Evolutionary conservation across 768 basidiomycete genomes (phyloP).

Genomic region (Pilatotrama ljubarskyi): DNA sequence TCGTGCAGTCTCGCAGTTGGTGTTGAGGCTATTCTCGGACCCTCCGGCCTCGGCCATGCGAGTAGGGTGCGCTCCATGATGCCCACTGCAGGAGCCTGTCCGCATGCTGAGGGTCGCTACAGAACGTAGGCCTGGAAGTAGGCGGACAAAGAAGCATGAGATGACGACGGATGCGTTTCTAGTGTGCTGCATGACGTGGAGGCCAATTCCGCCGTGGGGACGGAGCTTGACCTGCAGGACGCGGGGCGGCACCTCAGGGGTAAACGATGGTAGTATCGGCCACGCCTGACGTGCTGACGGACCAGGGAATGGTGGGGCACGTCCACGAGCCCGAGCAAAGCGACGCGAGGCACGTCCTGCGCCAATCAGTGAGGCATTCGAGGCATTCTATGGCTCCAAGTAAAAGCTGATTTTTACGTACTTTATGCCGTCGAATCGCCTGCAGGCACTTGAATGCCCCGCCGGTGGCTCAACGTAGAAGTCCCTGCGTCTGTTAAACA

Average conservation of each 20-base stretch:
- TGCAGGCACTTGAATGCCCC: not conserved
- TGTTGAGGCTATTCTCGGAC: not conserved
- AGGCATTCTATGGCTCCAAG: not conserved
- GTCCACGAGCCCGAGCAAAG: conserved; percentile 9
- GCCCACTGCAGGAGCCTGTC: too few species aligned
- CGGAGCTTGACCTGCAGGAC: conserved; percentile 12
- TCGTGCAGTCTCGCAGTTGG: not conserved
- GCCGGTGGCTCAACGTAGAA: not conserved
- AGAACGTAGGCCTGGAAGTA: not conserved
- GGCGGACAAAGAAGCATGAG: not conserved
- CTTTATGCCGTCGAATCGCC: not conserved
- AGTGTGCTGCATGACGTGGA: not conserved
- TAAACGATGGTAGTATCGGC: not conserved
- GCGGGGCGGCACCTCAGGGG: not conserved
- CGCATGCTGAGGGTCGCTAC: too few species aligned
- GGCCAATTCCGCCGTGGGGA: not conserved
- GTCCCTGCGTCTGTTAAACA: not conserved
- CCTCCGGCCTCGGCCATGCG: too few species aligned
- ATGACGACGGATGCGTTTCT: not conserved
- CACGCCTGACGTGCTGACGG: not conserved
- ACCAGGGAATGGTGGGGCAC: conserved; percentile 1
- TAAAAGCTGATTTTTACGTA: conserved; percentile 14
- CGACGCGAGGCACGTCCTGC: conserved; percentile 14
- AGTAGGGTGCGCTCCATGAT: too few species aligned
- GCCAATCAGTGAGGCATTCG: conserved; percentile 15